A percentile compares a stretch with the other conserved stretches of the same genome.
These are phyloP conservation scores for Backusella sp. DNA, from an alignment of 192 early-diverging fungal species.

Conservation along the genomic window DNA sequence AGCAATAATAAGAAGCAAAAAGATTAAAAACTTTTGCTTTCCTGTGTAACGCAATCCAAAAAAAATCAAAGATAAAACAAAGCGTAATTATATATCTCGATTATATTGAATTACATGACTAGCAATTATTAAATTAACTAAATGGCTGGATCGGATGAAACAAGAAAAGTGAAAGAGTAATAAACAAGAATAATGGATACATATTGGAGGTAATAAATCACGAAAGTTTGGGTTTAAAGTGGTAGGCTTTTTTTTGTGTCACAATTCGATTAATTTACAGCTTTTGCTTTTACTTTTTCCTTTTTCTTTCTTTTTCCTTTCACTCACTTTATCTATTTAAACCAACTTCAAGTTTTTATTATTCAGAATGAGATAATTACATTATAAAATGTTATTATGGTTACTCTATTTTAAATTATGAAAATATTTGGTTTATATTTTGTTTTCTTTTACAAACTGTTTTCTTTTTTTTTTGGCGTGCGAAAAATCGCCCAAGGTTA, in stretches of 20 bases:
- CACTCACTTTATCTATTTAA: neutral
- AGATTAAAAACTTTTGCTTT: neutral
- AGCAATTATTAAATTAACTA: neutral
- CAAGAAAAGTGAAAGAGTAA: neutral
- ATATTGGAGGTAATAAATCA: neutral
- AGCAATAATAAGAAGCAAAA: constrained; percentile 1
- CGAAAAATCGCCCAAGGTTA: neutral
- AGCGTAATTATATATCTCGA: neutral
- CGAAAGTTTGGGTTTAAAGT: neutral
- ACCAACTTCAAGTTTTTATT: neutral
- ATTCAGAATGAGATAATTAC: neutral
- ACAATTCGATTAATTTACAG: neutral
- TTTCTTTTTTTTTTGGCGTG: neutral
- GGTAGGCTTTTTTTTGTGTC: neutral
- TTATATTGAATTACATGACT: neutral
- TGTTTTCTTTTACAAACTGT: neutral
- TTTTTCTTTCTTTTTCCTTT: neutral
- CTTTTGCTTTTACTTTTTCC: neutral
- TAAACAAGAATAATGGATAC: neutral
- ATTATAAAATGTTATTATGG: neutral
- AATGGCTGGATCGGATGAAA: neutral
- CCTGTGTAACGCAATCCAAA: neutral
- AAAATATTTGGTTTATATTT: neutral
- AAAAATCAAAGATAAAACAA: neutral
- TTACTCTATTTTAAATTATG: neutral